phyloP scores from a whole-genome alignment of 495 filamentous ascomycete genomes.

The Penicillium crystallinum region DNA sequence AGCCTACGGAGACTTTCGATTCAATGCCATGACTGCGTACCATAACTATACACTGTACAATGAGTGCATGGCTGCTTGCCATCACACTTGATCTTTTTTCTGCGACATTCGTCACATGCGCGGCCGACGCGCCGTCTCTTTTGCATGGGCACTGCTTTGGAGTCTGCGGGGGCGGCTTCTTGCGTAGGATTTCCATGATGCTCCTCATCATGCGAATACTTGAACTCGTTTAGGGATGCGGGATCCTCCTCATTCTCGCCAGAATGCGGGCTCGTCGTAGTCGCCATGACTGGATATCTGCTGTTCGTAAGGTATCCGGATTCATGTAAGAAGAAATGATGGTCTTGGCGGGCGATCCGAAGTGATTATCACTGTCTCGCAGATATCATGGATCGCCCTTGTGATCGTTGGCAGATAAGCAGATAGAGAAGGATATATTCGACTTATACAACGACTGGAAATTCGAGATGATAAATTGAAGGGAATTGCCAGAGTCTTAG shows the following conservation, averaged over 20 bases:
- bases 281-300: slow-evolving; percentile 15
- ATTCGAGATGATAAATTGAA: too few relatives aligned
- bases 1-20: slow-evolving; percentile 17
- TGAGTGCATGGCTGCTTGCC: slow-evolving; percentile 97
- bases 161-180: slow-evolving; percentile 22
- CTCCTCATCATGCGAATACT: slow-evolving; percentile 31
- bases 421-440: too few relatives aligned
- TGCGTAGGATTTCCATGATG: slow-evolving; percentile 15
- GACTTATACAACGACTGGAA: too few relatives aligned
- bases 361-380: background rate
- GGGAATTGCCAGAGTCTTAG: too few relatives aligned
- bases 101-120: slow-evolving; percentile 91
- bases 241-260: slow-evolving; percentile 37
- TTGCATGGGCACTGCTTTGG: slow-evolving; percentile 58
- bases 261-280: slow-evolving; percentile 16
- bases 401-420: background rate
- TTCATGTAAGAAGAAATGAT: slow-evolving; percentile 20
- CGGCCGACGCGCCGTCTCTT: slow-evolving; percentile 85
- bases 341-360: slow-evolving; percentile 22
- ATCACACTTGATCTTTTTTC: slow-evolving; percentile 99
- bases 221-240: slow-evolving; percentile 11
- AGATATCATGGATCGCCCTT: slow-evolving; percentile 13
- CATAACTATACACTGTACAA: slow-evolving; percentile 97
- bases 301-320: background rate
- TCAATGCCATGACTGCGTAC: slow-evolving; percentile 47